These are phyloP conservation scores for Brassica rapa DNA, from an alignment of 345 rosid species.

Conservation along the genomic window DNA sequence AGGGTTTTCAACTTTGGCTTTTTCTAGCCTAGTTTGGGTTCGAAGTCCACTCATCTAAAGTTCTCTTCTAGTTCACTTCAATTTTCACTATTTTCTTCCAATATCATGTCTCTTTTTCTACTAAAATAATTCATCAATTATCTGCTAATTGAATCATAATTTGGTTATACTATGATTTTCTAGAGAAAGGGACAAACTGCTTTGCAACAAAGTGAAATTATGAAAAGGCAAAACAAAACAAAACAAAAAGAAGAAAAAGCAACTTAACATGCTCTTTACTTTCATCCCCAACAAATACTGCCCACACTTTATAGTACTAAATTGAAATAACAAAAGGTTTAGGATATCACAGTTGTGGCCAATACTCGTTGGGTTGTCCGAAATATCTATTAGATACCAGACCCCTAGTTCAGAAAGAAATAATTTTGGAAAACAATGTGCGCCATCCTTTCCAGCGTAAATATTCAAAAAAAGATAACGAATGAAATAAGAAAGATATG, in stretches of 20 bases:
- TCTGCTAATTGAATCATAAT: not conserved
- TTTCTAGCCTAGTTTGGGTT: too few relatives aligned
- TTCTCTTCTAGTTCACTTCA: constrained; percentile 6
- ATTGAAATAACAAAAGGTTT: not conserved
- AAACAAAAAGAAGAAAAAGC: not conserved
- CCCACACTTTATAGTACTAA: not conserved
- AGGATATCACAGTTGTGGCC: constrained; percentile 32
- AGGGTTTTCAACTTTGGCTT: too few relatives aligned
- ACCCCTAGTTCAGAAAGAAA: constrained; percentile 22
- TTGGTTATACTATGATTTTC: not conserved
- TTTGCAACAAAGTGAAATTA: constrained; percentile 8
- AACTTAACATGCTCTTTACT: constrained; percentile 15
- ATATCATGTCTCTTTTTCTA: constrained; percentile 7
- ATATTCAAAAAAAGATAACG: not conserved
- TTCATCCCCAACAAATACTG: not conserved
- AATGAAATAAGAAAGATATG: not conserved
- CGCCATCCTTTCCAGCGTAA: constrained; percentile 1
- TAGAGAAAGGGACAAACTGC: not conserved
- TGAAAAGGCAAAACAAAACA: constrained; percentile 3
- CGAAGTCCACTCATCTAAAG: constrained; percentile 23
- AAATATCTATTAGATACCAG: constrained; percentile 49
- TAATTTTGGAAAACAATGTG: not conserved
- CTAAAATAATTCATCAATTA: not conserved
- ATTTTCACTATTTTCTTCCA: not conserved
- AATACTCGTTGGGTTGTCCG: constrained; percentile 26